phyloP scores from a whole-genome alignment of 495 filamentous ascomycete genomes.

The Tetracladium setigerum region DNA sequence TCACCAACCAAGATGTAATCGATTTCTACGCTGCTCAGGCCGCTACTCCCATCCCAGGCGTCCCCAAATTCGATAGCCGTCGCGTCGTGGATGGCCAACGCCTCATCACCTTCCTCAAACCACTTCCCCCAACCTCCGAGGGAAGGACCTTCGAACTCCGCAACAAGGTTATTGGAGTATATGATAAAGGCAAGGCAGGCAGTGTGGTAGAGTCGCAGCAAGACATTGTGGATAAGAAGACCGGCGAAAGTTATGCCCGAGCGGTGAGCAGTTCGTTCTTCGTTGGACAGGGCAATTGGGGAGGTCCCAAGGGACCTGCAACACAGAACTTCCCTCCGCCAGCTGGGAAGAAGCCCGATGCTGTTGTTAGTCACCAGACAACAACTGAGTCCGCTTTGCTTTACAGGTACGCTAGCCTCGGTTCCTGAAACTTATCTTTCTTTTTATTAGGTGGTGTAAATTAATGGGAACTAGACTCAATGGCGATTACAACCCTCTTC shows the following conservation, averaged over 20 bases:
- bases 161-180: slow-evolving; percentile 76
- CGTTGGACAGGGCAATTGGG: slow-evolving; percentile 81
- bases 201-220: slow-evolving; percentile 77
- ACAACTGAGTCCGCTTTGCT: slow-evolving; percentile 63
- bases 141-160: slow-evolving; percentile 71
- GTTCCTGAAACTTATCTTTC: too few relatives aligned
- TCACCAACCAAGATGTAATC: slow-evolving; percentile 66
- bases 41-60: slow-evolving; percentile 57
- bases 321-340: slow-evolving; percentile 70
- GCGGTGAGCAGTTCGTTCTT: slow-evolving; percentile 65
- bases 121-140: slow-evolving; percentile 62
- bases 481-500: slow-evolving; percentile 88
- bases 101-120: slow-evolving; percentile 67
- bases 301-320: slow-evolving; percentile 80
- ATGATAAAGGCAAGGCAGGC: slow-evolving; percentile 84
- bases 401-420: slow-evolving; percentile 43
- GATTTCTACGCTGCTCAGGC: slow-evolving; percentile 71
- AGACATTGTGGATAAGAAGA: slow-evolving; percentile 60
- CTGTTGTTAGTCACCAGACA: slow-evolving; percentile 59
- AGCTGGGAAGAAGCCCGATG: slow-evolving; percentile 64
- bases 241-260: slow-evolving; percentile 64
- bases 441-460: slow-evolving; percentile 5
- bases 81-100: slow-evolving; percentile 83
- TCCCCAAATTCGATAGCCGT: slow-evolving; percentile 68
- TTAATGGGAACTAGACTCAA: slow-evolving; percentile 46